These are phyloP conservation scores for Eucalyptus erythrocorys DNA, from an alignment of 345 rosid species.

Conservation along the genomic window DNA sequence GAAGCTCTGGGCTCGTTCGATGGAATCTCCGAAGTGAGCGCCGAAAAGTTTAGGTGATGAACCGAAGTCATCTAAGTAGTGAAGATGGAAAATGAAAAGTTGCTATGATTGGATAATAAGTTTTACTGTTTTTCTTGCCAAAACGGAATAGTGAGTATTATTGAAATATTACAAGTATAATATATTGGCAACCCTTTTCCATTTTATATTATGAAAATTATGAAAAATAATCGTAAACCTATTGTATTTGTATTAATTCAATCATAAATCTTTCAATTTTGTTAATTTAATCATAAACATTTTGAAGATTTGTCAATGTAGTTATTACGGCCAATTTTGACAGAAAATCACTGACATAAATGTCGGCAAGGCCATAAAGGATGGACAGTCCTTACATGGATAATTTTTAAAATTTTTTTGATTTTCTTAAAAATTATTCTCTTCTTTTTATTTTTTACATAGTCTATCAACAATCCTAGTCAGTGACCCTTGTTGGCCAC, in stretches of 20 bases:
- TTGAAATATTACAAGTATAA: not conserved
- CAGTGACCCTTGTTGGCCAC: not conserved
- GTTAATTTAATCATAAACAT: too few species aligned
- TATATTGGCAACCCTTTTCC: not conserved
- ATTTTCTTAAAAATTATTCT: too few species aligned
- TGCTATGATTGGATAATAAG: not conserved
- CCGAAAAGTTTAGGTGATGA: not conserved
- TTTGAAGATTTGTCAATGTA: fast-evolving
- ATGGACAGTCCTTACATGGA: fast-evolving
- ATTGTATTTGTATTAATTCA: too few species aligned
- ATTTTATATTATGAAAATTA: too few species aligned
- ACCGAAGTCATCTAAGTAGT: not conserved
- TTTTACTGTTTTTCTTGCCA: too few species aligned
- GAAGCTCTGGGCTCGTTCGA: not conserved
- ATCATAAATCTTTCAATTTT: too few species aligned
- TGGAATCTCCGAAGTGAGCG: not conserved
- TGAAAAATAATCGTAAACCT: too few species aligned
- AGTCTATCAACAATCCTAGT: fast-evolving
- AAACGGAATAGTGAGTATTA: not conserved
- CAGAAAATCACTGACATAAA: fast-evolving
- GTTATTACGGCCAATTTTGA: too few species aligned
- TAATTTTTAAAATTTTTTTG: too few species aligned
- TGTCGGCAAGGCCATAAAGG: fast-evolving
- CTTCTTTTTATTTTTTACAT: too few species aligned
- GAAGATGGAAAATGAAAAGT: not conserved